Conservation (phyloP, 1,284 basidiomycete species). For the Leccinum subrobustum region DNA sequence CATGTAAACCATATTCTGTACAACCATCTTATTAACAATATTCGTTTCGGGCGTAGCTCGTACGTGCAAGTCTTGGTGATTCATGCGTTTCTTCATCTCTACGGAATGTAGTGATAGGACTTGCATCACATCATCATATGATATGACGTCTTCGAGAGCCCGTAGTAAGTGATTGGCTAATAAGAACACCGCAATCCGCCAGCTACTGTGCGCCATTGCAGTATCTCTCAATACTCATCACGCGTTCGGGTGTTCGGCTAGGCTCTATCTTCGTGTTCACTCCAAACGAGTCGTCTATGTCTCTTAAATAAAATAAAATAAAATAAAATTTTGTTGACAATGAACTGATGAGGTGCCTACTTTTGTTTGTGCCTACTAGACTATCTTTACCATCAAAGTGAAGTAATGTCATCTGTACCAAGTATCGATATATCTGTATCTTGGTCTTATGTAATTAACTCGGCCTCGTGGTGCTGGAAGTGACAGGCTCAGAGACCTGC, state of each 20-base stretch:
- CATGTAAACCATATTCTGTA: not conserved
- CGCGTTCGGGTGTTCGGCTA: no score
- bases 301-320: not conserved
- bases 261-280: not conserved
- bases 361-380: not conserved
- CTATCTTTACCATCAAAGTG: not conserved
- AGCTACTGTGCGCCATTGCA: no score
- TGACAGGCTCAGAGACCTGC: no score
- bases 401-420: not conserved
- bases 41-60: not conserved
- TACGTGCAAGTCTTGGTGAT: not conserved
- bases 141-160: no score
- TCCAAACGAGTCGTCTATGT: not conserved
- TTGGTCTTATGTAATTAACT: not conserved
- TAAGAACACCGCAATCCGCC: no score
- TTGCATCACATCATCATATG: no score
- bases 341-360: not conserved
- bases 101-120: no score
- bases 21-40: slow-evolving; percentile 14
- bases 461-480: not conserved
- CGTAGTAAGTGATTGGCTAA: no score
- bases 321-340: not conserved
- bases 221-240: no score
- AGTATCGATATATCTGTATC: no score
- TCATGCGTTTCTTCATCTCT: slow-evolving; percentile 1